These are phyloP conservation scores for Rubus idaeus DNA, from an alignment of 306 rosid species.

Conservation along the genomic window DNA sequence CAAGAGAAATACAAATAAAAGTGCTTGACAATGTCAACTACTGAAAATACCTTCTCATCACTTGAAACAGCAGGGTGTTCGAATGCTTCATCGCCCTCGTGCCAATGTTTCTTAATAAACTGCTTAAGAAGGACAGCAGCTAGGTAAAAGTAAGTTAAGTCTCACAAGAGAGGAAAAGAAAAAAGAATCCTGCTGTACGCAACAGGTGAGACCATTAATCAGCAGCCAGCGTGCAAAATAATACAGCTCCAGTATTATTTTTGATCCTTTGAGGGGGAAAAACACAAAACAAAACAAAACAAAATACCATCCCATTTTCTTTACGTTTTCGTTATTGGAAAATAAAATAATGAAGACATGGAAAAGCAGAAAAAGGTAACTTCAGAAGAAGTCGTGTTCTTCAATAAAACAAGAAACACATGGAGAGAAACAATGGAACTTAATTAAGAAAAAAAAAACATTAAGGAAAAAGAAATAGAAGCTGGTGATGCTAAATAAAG, in stretches of 20 bases:
- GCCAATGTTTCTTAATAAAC: conserved; percentile 90
- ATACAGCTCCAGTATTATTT: conserved; percentile 2
- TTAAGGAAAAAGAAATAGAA: neutral
- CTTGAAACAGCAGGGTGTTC: conserved; percentile 79
- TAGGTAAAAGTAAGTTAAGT: conserved; percentile 73
- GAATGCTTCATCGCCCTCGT: conserved; percentile 78
- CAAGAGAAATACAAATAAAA: conserved; percentile 9
- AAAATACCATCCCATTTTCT: neutral
- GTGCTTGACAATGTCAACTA: conserved; percentile 3
- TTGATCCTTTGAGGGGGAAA: neutral
- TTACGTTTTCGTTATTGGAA: neutral
- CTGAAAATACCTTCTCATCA: conserved; percentile 68
- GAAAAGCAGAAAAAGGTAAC: neutral
- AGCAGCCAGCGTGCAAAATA: conserved; percentile 10
- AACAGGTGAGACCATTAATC: conserved; percentile 8
- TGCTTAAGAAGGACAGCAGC: conserved; percentile 98
- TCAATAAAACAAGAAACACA: neutral
- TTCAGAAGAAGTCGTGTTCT: neutral
- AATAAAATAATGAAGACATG: neutral
- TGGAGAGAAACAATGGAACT: neutral
- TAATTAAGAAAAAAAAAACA: too few species aligned
- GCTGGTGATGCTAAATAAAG: conserved; percentile 10
- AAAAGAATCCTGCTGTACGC: conserved; percentile 20
- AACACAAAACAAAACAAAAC: neutral
- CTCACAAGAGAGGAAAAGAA: conserved; percentile 34